Evolutionary conservation across 2,329 filamentous ascomycete species (phyloP).

Genomic region (Cladophialophora yegresii): DNA sequence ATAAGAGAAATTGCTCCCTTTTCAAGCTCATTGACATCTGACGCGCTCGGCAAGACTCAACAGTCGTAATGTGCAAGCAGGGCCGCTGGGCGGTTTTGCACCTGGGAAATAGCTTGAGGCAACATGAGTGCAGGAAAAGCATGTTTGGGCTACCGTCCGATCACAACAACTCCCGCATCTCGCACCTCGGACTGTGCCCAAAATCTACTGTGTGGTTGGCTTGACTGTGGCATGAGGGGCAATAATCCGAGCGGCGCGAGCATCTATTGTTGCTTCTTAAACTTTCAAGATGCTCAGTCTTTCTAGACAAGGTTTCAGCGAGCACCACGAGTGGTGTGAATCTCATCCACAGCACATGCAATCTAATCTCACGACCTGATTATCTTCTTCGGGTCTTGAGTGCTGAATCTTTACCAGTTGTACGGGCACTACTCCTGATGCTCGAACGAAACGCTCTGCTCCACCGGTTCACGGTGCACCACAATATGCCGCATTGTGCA

Average conservation of each 20-base stretch:
- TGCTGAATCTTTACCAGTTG: too few species aligned
- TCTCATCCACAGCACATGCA: neutral
- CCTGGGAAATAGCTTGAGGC: neutral
- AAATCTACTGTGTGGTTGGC: neutral
- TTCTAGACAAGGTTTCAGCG: neutral
- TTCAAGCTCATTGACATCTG: constrained; percentile 4
- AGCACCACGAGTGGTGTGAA: too few species aligned
- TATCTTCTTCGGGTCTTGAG: neutral
- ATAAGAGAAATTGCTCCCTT: constrained; percentile 26
- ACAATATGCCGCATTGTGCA: neutral
- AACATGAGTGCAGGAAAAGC: neutral
- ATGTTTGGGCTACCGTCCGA: neutral
- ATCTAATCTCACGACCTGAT: neutral
- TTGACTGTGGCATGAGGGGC: neutral
- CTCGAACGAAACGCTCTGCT: neutral
- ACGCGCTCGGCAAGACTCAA: neutral
- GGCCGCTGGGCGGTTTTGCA: neutral
- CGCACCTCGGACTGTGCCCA: neutral
- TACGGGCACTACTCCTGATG: neutral
- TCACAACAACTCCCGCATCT: neutral
- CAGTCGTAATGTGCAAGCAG: neutral
- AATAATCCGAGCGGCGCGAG: neutral
- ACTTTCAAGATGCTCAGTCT: neutral
- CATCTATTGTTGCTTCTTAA: neutral
- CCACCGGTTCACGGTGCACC: neutral